phyloP scores from a whole-genome alignment of 2,329 filamentous ascomycete genomes.

The Neoarthrinium moseri region DNA sequence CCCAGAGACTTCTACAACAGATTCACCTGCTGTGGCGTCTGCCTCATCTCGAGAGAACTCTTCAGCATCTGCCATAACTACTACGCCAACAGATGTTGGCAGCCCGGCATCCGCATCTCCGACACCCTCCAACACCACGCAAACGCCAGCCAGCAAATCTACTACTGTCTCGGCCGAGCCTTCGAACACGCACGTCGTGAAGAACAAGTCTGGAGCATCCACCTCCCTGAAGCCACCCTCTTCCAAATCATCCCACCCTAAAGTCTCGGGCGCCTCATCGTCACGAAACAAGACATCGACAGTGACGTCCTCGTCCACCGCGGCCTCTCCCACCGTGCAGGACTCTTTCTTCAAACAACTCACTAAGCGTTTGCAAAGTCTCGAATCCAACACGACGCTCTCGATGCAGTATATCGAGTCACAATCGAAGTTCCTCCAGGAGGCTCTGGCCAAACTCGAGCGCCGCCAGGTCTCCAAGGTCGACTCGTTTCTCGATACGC shows the following conservation, averaged over 20 bases:
- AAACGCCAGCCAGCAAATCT: conserved; percentile 12
- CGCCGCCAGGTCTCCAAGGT: conserved; percentile 85
- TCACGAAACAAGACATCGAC: conserved; percentile 37
- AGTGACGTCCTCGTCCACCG: conserved; percentile 37
- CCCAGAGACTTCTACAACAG: conserved; percentile 14
- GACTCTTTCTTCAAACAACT: conserved; percentile 98
- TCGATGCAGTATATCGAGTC: conserved; percentile 96
- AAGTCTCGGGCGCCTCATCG: conserved; percentile 20
- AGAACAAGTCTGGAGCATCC: conserved; percentile 21
- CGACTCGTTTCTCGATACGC: conserved; percentile 72
- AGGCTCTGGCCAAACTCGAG: conserved; percentile 83
- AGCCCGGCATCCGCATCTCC: conserved; percentile 4
- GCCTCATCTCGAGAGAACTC: conserved; percentile 11
- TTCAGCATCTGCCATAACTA: conserved; percentile 8
- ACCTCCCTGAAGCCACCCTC: conserved; percentile 27
- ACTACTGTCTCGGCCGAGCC: conserved; percentile 15
- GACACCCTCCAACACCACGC: conserved; percentile 11
- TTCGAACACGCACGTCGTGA: conserved; percentile 15
- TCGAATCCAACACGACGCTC: conserved; percentile 89
- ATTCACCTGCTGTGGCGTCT: conserved; percentile 12
- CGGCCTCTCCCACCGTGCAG: conserved; percentile 78
- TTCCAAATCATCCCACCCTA: conserved; percentile 17
- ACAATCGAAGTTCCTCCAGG: conserved; percentile 85
- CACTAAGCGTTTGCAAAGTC: conserved; percentile 84
- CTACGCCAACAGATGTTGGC: conserved; percentile 13